Evolutionary conservation across 2,329 filamentous ascomycete genomes (phyloP).

Genomic region (Talaromyces sp.): DNA sequence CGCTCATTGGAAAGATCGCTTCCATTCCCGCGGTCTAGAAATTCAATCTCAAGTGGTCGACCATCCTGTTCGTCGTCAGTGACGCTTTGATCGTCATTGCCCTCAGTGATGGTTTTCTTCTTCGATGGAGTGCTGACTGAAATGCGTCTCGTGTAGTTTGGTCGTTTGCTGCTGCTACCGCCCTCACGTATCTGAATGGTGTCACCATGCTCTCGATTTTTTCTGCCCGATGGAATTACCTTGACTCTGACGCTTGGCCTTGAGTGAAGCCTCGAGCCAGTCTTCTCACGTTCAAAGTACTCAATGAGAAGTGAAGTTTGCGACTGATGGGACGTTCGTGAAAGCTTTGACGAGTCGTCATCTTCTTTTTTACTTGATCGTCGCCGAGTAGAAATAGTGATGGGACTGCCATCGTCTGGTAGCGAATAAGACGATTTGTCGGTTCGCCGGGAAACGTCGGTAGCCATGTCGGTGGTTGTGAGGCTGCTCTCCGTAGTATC

Average conservation of each 20-base stretch:
- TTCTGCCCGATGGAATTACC: constrained; percentile 71
- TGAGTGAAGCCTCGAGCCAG: constrained; percentile 53
- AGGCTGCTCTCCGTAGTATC: constrained; percentile 46
- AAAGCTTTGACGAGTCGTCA: constrained; percentile 53
- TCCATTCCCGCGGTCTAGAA: constrained; percentile 63
- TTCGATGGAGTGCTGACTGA: constrained; percentile 53
- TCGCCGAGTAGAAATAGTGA: constrained; percentile 75
- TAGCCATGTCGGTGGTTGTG: constrained; percentile 48
- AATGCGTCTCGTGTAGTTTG: constrained; percentile 60
- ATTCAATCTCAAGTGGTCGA: constrained; percentile 87
- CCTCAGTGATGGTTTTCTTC: constrained; percentile 34
- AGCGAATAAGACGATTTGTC: constrained; percentile 52
- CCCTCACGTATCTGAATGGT: constrained; percentile 85
- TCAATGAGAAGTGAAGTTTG: constrained; percentile 92
- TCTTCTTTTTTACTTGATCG: constrained; percentile 49
- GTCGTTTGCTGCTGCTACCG: constrained; percentile 54
- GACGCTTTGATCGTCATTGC: constrained; percentile 62
- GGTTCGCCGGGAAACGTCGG: constrained; percentile 50
- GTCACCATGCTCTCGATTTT: constrained; percentile 58
- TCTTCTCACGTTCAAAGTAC: constrained; percentile 81
- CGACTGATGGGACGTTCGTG: constrained; percentile 58
- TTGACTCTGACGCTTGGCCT: constrained; percentile 78
- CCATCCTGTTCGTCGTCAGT: constrained; percentile 74
- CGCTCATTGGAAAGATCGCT: constrained; percentile 63
- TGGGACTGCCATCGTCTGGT: constrained; percentile 63